Percentiles rank a stretch among this genome's conserved stretches.
These are phyloP conservation scores for Onygena corvina DNA, from an alignment of 2,329 filamentous ascomycete genomes.

Conservation along the genomic window DNA sequence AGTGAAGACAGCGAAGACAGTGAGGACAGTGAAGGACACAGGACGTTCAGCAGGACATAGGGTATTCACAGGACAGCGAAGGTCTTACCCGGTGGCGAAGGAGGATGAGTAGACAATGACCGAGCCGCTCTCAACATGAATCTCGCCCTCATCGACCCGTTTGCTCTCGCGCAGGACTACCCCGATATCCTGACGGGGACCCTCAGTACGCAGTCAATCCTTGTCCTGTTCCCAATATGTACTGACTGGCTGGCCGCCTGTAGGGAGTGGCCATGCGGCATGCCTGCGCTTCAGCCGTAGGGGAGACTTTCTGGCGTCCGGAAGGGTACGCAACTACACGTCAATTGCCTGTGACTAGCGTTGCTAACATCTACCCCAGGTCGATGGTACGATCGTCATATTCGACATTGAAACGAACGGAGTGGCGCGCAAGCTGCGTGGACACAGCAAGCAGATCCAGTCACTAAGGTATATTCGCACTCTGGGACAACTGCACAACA, in stretches of 20 bases:
- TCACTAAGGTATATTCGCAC: slow-evolving; percentile 50
- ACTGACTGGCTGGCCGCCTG: slow-evolving; percentile 14
- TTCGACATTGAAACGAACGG: slow-evolving; percentile 98
- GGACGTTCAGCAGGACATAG: too few species aligned
- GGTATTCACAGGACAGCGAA: not conserved
- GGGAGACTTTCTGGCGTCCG: slow-evolving; percentile 88
- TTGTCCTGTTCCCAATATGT: slow-evolving; percentile 29
- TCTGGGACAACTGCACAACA: too few species aligned
- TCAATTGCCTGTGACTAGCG: slow-evolving; percentile 3
- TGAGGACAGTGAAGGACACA: too few species aligned
- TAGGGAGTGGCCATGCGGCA: slow-evolving; percentile 51
- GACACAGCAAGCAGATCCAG: slow-evolving; percentile 87
- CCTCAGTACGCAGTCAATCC: slow-evolving; percentile 50
- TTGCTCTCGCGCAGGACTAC: slow-evolving; percentile 66
- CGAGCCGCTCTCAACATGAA: slow-evolving; percentile 43
- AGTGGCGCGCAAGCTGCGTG: slow-evolving; percentile 82
- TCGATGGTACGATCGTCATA: slow-evolving; percentile 84
- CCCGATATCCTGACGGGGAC: slow-evolving; percentile 81
- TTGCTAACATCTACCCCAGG: slow-evolving; percentile 25
- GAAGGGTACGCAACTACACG: slow-evolving; percentile 48
- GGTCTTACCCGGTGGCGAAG: not conserved
- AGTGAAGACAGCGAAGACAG: too few species aligned
- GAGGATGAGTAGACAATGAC: not conserved
- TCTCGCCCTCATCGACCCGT: slow-evolving; percentile 58
- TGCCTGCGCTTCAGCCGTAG: slow-evolving; percentile 79